phyloP scores from a whole-genome alignment of 169 alveolate genomes.

The Cryptosporidium xiaoi region DNA sequence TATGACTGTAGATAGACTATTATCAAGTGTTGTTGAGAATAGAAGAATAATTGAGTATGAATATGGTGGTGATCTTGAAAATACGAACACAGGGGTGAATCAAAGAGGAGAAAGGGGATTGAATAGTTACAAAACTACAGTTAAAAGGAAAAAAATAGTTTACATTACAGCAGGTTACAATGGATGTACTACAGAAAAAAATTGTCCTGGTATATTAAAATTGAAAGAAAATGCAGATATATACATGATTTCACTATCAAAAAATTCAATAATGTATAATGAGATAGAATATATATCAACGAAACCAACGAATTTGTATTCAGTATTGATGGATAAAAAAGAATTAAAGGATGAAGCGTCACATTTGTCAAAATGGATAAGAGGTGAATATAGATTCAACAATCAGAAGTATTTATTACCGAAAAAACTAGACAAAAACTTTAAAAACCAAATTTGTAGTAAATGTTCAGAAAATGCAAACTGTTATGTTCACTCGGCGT shows the following conservation, averaged over 20 bases:
- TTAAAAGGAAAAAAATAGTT: slow-evolving; percentile 33
- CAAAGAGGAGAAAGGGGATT: not conserved
- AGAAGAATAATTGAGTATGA: slow-evolving; percentile 4
- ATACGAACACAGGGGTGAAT: too few relatives aligned
- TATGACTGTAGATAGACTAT: slow-evolving; percentile 42
- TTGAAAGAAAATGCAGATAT: slow-evolving; percentile 43
- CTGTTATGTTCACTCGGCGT: slow-evolving; percentile 30
- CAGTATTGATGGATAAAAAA: slow-evolving; percentile 21
- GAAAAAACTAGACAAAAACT: slow-evolving; percentile 7
- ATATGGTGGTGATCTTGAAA: not conserved
- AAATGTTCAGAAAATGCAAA: slow-evolving; percentile 59
- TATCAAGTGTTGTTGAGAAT: slow-evolving; percentile 38
- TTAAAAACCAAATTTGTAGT: slow-evolving; percentile 40
- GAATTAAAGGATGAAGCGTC: slow-evolving; percentile 41
- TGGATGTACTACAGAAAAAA: slow-evolving; percentile 62
- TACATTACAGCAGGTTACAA: slow-evolving; percentile 62
- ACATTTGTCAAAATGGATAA: slow-evolving; percentile 59
- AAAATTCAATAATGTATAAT: slow-evolving; percentile 39
- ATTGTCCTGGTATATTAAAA: slow-evolving; percentile 55
- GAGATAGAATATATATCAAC: slow-evolving; percentile 52
- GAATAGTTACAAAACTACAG: slow-evolving; percentile 3
- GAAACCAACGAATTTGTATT: slow-evolving; percentile 27
- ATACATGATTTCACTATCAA: slow-evolving; percentile 42
- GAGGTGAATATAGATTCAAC: slow-evolving; percentile 55
- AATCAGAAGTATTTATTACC: slow-evolving; percentile 58